Percentiles rank a stretch among this genome's conserved stretches.
Evolutionary conservation across 1,139 yeast genomes (phyloP).

Genomic region (Pichia terricola): DNA sequence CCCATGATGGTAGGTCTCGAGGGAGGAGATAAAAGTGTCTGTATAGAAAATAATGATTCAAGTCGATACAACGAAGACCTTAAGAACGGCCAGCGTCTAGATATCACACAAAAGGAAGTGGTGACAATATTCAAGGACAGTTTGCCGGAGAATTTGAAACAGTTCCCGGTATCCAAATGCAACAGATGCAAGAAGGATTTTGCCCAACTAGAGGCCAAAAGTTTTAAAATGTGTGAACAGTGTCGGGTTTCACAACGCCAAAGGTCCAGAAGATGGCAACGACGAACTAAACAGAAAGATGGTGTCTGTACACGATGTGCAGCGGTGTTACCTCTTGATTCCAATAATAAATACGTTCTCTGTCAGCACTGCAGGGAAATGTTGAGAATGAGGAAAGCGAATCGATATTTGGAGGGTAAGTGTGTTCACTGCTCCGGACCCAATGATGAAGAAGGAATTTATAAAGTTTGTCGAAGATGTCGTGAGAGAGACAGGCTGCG

Average conservation of each 20-base stretch:
- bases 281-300: slow-evolving; percentile 45
- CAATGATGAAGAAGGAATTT: slow-evolving; percentile 31
- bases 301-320: slow-evolving; percentile 65
- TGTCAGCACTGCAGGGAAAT: slow-evolving; percentile 52
- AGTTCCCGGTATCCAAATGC: slow-evolving; percentile 25
- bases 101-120: too few species aligned
- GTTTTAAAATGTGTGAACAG: slow-evolving; percentile 50
- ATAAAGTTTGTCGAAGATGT: slow-evolving; percentile 55
- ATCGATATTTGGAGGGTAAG: slow-evolving; percentile 51
- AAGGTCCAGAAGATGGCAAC: slow-evolving; percentile 56
- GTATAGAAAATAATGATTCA: too few species aligned
- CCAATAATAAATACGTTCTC: slow-evolving; percentile 34
- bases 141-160: not conserved
- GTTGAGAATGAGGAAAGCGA: slow-evolving; percentile 45
- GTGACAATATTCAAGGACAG: too few species aligned
- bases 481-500: slow-evolving; percentile 52
- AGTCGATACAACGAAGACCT: too few species aligned
- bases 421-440: slow-evolving; percentile 65
- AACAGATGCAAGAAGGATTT: slow-evolving; percentile 54
- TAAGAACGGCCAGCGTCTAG: too few species aligned
- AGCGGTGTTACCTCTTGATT: slow-evolving; percentile 38
- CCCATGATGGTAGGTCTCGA: too few species aligned
- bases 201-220: slow-evolving; percentile 36
- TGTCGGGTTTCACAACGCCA: slow-evolving; percentile 57
- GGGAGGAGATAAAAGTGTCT: too few species aligned